phyloP scores from a whole-genome alignment of 163 green algal species.

The Scenedesmus sp. region DNA sequence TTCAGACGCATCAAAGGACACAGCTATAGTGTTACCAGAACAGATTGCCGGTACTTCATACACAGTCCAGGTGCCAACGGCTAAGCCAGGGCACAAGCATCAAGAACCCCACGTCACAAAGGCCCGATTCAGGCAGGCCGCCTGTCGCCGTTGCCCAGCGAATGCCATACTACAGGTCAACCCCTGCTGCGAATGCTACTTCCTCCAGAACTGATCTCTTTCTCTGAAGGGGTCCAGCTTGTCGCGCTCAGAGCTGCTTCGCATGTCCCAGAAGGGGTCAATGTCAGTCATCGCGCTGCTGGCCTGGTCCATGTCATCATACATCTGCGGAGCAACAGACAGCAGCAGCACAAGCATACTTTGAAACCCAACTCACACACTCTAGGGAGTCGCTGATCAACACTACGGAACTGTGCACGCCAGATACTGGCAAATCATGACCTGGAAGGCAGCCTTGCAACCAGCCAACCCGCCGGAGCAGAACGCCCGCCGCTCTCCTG shows the following conservation, averaged over 20 bases:
- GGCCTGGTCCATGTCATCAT: conserved; percentile 36
- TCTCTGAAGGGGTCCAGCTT: conserved; percentile 47
- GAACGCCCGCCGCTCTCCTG: not conserved
- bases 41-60: too few relatives aligned
- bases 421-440: too few relatives aligned
- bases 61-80: too few relatives aligned
- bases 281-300: conserved; percentile 36
- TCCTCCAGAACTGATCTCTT: conserved; percentile 50
- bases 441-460: too few relatives aligned
- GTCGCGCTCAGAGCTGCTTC: conserved; percentile 19
- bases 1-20: not conserved
- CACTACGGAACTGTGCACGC: too few relatives aligned
- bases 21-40: too few relatives aligned
- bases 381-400: too few relatives aligned
- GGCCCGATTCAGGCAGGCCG: too few relatives aligned
- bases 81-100: not conserved
- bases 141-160: too few relatives aligned
- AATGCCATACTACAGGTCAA: not conserved
- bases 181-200: not conserved
- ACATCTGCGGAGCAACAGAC: conserved; percentile 18
- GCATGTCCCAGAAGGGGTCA: conserved; percentile 49
- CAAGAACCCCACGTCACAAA: not conserved
- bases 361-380: too few relatives aligned
- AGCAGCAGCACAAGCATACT: not conserved
- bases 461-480: not conserved